Base-by-base conservation (phyloP, 176 grass and related monocot genomes). In the Oryza glumipatula region DNA sequence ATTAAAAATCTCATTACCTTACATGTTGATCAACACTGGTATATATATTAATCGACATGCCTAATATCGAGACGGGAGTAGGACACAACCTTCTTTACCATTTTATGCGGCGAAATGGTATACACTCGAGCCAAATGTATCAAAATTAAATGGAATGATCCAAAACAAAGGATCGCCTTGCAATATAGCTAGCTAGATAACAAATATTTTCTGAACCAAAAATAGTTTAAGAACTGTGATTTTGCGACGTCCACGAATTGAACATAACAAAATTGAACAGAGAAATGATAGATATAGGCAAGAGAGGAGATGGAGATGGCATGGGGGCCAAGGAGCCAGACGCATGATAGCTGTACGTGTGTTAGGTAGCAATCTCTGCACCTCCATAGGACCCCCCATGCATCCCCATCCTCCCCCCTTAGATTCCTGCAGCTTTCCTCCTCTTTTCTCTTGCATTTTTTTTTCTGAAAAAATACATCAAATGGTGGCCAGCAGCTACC, bases 371-470 rank as follows among this genome's bases (percentile, higher is more conserved):
- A 67, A 67, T 36, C 76, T 43, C 44, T 66, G 74, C 74, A 48
- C 84, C 56, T 54, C 76, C 82, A 64, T 32, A 22, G 58, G 69
- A 61, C 51, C 84, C 76, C 51, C 51, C 51, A 54, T 54, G 16
- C 11, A 36, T 5, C 16, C 72, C 79, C 67, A 73, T 88, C 80
- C 82, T 9, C 36, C 36, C 36, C 56, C 71, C 65, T 24, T 76
- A 81, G 71, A 85, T 81, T 89, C 83, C 83, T 89, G 38, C 72
- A 76, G 35, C 63, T 87, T 81, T 58, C 65, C 77, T 73, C 22
- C 32, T 56, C 61, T 43, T 66, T 24, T 86, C 30, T 15, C 43
- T n/a, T 63, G 0, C 58, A 23, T 63, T 63, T 10, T 63, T 63
- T 63, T 63, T 63, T 11, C 9, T 11, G 6, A 39, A 73, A 80